These are phyloP conservation scores for Aegilops longissima DNA, from an alignment of 176 grass and related monocot genomes.

Conservation along the genomic window DNA sequence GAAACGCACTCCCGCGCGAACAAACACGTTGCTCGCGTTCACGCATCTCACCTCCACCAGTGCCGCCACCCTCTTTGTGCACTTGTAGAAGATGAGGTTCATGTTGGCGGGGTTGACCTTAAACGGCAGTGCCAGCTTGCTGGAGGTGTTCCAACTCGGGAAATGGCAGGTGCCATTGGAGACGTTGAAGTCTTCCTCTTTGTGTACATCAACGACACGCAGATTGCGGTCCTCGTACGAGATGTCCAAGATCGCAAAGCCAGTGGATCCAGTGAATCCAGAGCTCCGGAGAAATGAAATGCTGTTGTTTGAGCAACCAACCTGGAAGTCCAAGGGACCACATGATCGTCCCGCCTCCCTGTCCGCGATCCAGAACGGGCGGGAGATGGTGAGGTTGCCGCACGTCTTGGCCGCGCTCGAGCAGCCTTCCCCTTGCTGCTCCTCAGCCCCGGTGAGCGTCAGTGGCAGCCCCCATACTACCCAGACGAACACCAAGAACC, in stretches of 20 bases:
- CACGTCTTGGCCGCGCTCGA: not conserved
- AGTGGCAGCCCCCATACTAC: not conserved
- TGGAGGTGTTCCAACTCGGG: not conserved
- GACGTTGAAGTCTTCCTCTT: not conserved
- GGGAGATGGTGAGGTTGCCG: not conserved
- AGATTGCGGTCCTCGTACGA: not conserved
- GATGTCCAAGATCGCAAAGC: not conserved
- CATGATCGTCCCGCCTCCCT: accelerated
- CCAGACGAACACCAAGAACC: not conserved
- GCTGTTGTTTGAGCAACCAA: accelerated
- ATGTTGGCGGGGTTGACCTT: not conserved
- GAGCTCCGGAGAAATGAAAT: not conserved
- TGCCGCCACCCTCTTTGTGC: not conserved
- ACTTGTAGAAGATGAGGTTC: not conserved
- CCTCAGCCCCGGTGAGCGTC: too few relatives aligned
- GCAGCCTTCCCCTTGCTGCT: too few relatives aligned
- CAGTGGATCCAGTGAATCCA: accelerated
- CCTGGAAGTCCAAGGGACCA: not conserved
- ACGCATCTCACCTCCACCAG: too few relatives aligned
- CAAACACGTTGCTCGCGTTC: not conserved
- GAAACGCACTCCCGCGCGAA: not conserved
- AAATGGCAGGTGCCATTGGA: accelerated
- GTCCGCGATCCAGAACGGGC: accelerated
- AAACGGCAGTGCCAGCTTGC: not conserved
- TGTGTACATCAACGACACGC: not conserved